These are phyloP conservation scores for Botrytis pseudocinerea DNA, from an alignment of 2,329 filamentous ascomycete species.

Conservation along the genomic window DNA sequence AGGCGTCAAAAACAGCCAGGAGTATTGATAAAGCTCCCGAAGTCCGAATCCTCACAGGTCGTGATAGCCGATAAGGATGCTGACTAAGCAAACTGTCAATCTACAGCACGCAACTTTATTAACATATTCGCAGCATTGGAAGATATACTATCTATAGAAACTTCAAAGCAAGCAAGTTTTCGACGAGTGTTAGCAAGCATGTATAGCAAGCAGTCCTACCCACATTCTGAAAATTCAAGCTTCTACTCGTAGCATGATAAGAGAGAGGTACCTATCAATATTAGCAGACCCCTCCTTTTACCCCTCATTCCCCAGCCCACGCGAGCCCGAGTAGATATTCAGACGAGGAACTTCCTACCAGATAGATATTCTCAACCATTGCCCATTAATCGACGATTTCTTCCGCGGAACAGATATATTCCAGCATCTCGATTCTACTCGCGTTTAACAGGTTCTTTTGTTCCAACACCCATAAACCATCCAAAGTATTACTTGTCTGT, in stretches of 20 bases:
- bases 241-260: not conserved
- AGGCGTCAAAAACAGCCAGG: slow-evolving; percentile 4
- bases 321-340: not conserved
- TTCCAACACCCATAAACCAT: not conserved
- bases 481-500: not conserved
- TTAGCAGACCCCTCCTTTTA: not conserved
- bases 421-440: not conserved
- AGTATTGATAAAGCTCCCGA: not conserved
- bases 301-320: not conserved
- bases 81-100: not conserved
- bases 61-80: not conserved
- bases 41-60: not conserved
- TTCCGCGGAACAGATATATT: not conserved
- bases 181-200: too few species aligned
- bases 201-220: not conserved
- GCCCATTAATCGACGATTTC: not conserved
- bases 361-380: not conserved
- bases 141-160: not conserved
- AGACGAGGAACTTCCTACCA: not conserved
- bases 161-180: not conserved
- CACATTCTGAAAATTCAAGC: not conserved
- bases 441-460: not conserved
- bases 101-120: not conserved
- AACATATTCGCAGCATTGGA: not conserved
- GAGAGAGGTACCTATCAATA: not conserved